These are phyloP conservation scores for Afroboletus lepidellus DNA, from an alignment of 1,284 basidiomycete genomes.

Conservation along the genomic window DNA sequence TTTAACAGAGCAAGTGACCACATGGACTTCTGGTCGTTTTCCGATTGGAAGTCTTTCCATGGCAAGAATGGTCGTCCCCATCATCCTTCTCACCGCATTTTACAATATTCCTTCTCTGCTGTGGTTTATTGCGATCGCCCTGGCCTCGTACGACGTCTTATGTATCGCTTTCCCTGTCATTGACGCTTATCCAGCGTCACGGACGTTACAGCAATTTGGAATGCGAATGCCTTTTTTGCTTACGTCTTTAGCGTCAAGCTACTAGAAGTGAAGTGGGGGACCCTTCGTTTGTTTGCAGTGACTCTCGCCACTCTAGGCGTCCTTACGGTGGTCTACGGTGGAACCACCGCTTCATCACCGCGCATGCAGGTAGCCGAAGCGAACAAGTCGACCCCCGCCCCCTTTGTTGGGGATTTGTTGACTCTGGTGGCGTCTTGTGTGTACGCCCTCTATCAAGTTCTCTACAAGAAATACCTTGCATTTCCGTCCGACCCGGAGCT, in stretches of 20 bases:
- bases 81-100: slow-evolving; percentile 53
- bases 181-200: slow-evolving; percentile 51
- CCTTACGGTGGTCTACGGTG: slow-evolving; percentile 74
- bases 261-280: slow-evolving; percentile 59
- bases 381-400: slow-evolving; percentile 39
- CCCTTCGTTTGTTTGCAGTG: slow-evolving; percentile 64
- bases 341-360: slow-evolving; percentile 39
- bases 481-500: slow-evolving; percentile 58
- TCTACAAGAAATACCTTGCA: slow-evolving; percentile 78
- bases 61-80: slow-evolving; percentile 42
- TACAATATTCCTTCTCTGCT: slow-evolving; percentile 62
- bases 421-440: slow-evolving; percentile 68
- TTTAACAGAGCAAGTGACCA: slow-evolving; percentile 52
- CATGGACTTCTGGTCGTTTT: slow-evolving; percentile 27
- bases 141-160: slow-evolving; percentile 60
- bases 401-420: slow-evolving; percentile 74
- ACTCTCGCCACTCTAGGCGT: slow-evolving; percentile 75
- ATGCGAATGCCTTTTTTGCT: slow-evolving; percentile 82
- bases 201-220: slow-evolving; percentile 83
- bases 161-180: slow-evolving; percentile 10
- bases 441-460: slow-evolving; percentile 70
- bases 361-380: slow-evolving; percentile 19
- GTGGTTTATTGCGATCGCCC: slow-evolving; percentile 70
- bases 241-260: slow-evolving; percentile 70
- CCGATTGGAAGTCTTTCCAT: slow-evolving; percentile 40